Base-by-base conservation (phyloP, 192 early-diverging fungal species). In the Podila horticola region DNA sequence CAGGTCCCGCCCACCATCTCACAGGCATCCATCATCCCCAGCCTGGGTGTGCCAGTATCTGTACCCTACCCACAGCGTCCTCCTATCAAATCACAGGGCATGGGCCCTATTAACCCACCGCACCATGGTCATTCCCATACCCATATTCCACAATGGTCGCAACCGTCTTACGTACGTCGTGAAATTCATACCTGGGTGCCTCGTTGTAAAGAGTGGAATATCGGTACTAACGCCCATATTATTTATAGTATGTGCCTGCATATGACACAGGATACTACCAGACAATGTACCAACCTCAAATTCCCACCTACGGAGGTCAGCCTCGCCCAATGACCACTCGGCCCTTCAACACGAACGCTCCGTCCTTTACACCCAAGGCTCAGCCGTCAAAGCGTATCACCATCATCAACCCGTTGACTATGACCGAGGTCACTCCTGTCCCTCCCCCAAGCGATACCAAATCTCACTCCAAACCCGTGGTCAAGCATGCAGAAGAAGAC, bases 341-440 rank as follows among this genome's bases (percentile, higher is more conserved):
- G 9, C 71, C 79, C 12, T 62, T 55, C 48, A 19, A 34, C 48
- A 22, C 38, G 51, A 66, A 30, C 33, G 28, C 73, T 41, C 26
- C 73, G 38, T 48, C 38, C 38, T 33, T 62, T 59, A 30, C 22
- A 20, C 30, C 67, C 58, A 61, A 55, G 11, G n/a, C 77, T 41
- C 66, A 82, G 65, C 82, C 84, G 45, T 84, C 66, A 59, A 82
- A 64, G 49, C 86, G 89, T 19, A 91, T 94, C 66, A 86, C 88
- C 57, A 94, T 94, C 67, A 88, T 93, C 65, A 89, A 93, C 67
- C 93, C 93, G 2, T 79, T 84, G 17, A 94, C 93, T 36, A 89
- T 86, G 69, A 84, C 91, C 76, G 88, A 91, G 70, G 81, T 94
- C 58, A 88, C 52, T n/a, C 52, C 52, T 10, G 24, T 55, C 52